Evolutionary conservation across 176 grass and related monocot genomes (phyloP).

Genomic region (Puccinellia tenuiflora): DNA sequence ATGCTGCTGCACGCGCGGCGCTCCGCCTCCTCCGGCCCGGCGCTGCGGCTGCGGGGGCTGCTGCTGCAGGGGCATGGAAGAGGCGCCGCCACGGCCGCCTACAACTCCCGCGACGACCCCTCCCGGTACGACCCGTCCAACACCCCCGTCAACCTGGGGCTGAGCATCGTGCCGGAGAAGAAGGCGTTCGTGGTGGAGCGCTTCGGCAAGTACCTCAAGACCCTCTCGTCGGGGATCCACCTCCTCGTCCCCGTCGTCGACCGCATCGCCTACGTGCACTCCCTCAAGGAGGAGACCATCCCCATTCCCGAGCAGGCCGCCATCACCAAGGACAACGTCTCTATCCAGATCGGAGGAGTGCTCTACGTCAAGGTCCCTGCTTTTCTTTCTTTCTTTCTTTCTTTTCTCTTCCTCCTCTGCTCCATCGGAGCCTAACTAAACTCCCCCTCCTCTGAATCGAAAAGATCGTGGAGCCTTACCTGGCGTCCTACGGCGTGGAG

Average conservation of each 20-base stretch:
- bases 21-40: neutral
- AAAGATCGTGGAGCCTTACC: slow-evolving; percentile 78
- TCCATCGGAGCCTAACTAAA: no score
- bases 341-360: slow-evolving; percentile 79
- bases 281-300: slow-evolving; percentile 96
- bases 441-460: no score
- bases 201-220: slow-evolving; percentile 81
- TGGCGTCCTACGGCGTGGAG: slow-evolving; percentile 89
- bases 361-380: slow-evolving; percentile 74
- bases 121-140: neutral
- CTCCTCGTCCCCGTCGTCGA: slow-evolving; percentile 69
- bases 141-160: slow-evolving; percentile 65
- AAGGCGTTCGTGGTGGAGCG: slow-evolving; percentile 79
- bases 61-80: neutral
- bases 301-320: slow-evolving; percentile 83
- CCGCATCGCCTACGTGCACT: slow-evolving; percentile 87
- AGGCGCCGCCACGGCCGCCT: neutral
- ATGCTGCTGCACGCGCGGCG: neutral
- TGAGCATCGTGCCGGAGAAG: slow-evolving; percentile 93
- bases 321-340: slow-evolving; percentile 95
- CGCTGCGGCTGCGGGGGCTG: neutral
- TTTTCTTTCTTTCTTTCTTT: no score
- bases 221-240: slow-evolving; percentile 77
- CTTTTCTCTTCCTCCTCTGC: neutral
- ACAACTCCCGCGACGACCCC: neutral